Conservation (phyloP, 352 stramenopile species). For the Blastocystis sp. region DNA sequence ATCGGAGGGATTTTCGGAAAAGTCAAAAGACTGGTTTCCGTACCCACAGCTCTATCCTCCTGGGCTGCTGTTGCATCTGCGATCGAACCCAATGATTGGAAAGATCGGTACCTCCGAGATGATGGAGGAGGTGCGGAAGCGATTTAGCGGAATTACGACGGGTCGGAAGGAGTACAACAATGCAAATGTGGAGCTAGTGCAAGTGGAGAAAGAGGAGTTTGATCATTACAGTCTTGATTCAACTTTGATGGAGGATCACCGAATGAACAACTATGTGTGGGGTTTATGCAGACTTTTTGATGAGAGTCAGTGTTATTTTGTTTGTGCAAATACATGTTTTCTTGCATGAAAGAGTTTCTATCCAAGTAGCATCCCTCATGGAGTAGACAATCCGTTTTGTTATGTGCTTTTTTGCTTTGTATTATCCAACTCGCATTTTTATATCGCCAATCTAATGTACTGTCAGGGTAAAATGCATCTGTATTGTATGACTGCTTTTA, state of each 20-base stretch:
- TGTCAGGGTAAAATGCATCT: neutral
- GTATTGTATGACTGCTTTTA: neutral
- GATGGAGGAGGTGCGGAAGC: neutral
- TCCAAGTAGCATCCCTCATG: neutral
- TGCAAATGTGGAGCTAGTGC: neutral
- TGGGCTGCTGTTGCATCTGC: neutral
- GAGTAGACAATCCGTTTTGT: neutral
- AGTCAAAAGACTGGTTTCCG: conserved; percentile 12
- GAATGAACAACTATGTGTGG: conserved; percentile 35
- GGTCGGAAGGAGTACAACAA: neutral
- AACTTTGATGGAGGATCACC: conserved; percentile 7
- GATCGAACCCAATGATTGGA: neutral
- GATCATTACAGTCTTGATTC: conserved; percentile 47
- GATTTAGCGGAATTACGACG: neutral
- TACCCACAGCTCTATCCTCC: conserved; percentile 50
- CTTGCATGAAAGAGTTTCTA: neutral
- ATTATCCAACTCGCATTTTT: neutral
- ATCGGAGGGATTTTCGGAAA: neutral
- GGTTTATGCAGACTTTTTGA: conserved; percentile 4
- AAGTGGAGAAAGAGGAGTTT: conserved; percentile 32
- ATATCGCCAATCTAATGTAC: neutral
- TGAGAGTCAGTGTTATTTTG: neutral
- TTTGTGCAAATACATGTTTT: neutral
- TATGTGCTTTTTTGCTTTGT: neutral
- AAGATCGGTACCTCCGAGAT: neutral